phyloP scores from a whole-genome alignment of 768 basidiomycete genomes.

The Boletus insuetus region DNA sequence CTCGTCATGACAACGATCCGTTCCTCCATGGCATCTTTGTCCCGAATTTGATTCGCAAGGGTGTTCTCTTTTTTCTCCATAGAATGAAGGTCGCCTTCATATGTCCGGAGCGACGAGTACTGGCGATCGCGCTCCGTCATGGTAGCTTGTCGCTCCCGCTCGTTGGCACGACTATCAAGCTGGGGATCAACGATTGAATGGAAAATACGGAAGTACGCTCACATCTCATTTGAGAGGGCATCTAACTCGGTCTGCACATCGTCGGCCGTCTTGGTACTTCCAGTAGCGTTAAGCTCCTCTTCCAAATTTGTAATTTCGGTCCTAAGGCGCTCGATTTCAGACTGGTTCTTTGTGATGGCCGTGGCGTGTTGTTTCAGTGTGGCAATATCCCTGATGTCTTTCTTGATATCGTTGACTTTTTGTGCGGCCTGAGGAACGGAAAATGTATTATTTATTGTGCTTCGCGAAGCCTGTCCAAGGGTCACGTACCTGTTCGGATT shows the following conservation, averaged over 20 bases:
- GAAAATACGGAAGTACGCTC: slow-evolving; percentile 20
- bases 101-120: slow-evolving; percentile 45
- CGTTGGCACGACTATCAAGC: slow-evolving; percentile 54
- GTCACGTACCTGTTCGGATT: slow-evolving; percentile 62
- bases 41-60: slow-evolving; percentile 54
- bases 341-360: slow-evolving; percentile 56
- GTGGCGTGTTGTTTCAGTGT: slow-evolving; percentile 59
- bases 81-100: slow-evolving; percentile 59
- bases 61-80: slow-evolving; percentile 62
- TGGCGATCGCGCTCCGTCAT: slow-evolving; percentile 62
- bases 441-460: background rate
- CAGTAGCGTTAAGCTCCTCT: slow-evolving; percentile 63
- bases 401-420: slow-evolving; percentile 50
- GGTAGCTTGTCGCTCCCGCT: slow-evolving; percentile 59
- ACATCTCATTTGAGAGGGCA: slow-evolving; percentile 63
- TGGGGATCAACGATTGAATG: background rate
- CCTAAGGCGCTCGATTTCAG: slow-evolving; percentile 56
- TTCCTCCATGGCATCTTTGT: slow-evolving; percentile 55
- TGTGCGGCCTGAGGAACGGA: slow-evolving; percentile 44
- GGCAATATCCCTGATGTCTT: slow-evolving; percentile 58
- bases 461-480: background rate
- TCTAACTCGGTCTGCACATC: slow-evolving; percentile 83
- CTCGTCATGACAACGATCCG: slow-evolving; percentile 56
- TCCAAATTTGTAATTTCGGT: slow-evolving; percentile 66
- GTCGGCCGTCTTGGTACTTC: slow-evolving; percentile 77